These are phyloP conservation scores for Phyllostachys edulis DNA, from an alignment of 176 grass and related monocot genomes.

Conservation along the genomic window DNA sequence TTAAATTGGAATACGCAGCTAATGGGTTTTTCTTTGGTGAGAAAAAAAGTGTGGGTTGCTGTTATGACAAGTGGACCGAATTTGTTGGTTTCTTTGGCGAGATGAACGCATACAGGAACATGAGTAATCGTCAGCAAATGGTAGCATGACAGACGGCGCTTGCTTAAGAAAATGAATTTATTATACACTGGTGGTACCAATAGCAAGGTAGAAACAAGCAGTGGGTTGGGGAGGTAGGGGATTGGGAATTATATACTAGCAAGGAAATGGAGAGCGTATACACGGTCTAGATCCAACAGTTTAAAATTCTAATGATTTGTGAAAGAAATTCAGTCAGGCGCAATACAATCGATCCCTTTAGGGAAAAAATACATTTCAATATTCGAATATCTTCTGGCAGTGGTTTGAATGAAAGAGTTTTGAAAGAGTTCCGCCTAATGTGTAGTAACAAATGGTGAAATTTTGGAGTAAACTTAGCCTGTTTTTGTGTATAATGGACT, in stretches of 20 bases:
- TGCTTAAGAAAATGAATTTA: no score
- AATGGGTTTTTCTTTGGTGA: not conserved
- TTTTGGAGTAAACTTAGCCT: not conserved
- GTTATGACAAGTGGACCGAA: not conserved
- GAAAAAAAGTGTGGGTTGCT: not conserved
- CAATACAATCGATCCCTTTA: not conserved
- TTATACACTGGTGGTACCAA: no score
- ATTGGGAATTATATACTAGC: no score
- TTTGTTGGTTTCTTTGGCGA: not conserved
- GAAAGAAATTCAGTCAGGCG: not conserved
- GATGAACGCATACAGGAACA: not conserved
- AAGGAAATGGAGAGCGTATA: not conserved
- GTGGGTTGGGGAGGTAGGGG: no score
- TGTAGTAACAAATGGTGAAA: not conserved
- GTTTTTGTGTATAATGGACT: not conserved
- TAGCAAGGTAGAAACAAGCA: no score
- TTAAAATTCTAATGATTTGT: not conserved
- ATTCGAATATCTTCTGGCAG: not conserved
- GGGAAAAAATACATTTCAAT: not conserved
- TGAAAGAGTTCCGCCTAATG: not conserved
- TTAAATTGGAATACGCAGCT: not conserved
- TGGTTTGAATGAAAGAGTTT: not conserved
- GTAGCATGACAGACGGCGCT: not conserved
- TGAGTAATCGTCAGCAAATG: not conserved
- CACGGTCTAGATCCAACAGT: not conserved